Conservation (phyloP, 2,329 filamentous ascomycete genomes). For the Xylariaceae sp. region DNA sequence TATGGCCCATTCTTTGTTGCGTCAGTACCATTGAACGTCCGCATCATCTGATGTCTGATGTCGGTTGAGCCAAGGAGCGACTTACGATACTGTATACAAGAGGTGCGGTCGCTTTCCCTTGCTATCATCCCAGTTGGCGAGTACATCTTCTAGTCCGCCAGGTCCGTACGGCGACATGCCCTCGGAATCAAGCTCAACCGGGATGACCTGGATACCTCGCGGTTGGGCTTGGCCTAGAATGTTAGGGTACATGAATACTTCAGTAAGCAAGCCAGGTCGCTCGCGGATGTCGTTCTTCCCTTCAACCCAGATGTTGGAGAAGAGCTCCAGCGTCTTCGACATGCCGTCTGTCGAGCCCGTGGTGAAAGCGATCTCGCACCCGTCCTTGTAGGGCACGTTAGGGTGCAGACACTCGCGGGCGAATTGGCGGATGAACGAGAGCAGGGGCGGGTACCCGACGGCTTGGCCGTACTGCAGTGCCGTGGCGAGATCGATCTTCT, state of each 20-base stretch:
- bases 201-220: slow-evolving; percentile 66
- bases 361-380: slow-evolving; percentile 74
- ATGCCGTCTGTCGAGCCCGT: slow-evolving; percentile 85
- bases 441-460: slow-evolving; percentile 74
- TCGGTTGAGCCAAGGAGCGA: slow-evolving; percentile 21
- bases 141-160: slow-evolving; percentile 71
- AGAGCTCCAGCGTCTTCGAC: slow-evolving; percentile 68
- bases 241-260: slow-evolving; percentile 78
- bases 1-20: slow-evolving; percentile 69
- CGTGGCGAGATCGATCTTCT: slow-evolving; percentile 74
- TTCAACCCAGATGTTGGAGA: slow-evolving; percentile 72
- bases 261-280: slow-evolving; percentile 72
- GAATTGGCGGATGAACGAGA: slow-evolving; percentile 76
- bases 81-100: slow-evolving; percentile 86
- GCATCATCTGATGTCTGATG: slow-evolving; percentile 13
- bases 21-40: slow-evolving; percentile 3
- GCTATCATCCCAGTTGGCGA: slow-evolving; percentile 75
- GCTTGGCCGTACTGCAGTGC: slow-evolving; percentile 86
- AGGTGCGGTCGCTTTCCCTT: slow-evolving; percentile 75
- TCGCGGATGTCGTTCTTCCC: slow-evolving; percentile 63
- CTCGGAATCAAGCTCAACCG: slow-evolving; percentile 71
- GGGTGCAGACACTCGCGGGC: slow-evolving; percentile 73
- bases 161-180: slow-evolving; percentile 74
- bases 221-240: slow-evolving; percentile 65
- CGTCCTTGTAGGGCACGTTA: slow-evolving; percentile 71